These are phyloP conservation scores for Skeletonema costatum DNA, from an alignment of 108 stramenopile species.

Conservation along the genomic window DNA sequence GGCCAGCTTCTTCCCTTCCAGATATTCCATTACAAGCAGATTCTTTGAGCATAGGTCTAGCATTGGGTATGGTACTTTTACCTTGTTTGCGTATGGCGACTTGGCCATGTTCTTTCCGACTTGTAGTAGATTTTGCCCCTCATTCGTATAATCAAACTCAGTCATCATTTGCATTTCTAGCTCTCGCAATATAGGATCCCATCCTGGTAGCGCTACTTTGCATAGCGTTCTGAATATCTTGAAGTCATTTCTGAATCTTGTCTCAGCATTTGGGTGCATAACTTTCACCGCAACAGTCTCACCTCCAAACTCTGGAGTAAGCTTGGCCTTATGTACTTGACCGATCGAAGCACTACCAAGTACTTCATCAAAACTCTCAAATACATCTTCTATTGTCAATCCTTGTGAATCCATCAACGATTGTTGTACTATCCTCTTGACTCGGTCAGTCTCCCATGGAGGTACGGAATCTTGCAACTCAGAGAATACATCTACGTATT, in stretches of 20 bases:
- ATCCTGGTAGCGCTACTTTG: slow-evolving; percentile 66
- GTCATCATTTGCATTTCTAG: slow-evolving; percentile 68
- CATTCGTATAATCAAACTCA: slow-evolving; percentile 73
- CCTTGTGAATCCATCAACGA: slow-evolving; percentile 34
- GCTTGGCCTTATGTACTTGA: slow-evolving; percentile 64
- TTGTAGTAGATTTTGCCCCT: slow-evolving; percentile 49
- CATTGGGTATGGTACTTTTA: slow-evolving; percentile 58
- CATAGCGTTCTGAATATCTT: slow-evolving; percentile 73
- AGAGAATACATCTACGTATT: slow-evolving; percentile 63
- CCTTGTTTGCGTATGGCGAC: slow-evolving; percentile 48
- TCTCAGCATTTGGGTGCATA: slow-evolving; percentile 70
- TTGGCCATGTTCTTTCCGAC: slow-evolving; percentile 56
- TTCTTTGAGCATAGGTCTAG: slow-evolving; percentile 55
- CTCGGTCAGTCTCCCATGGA: slow-evolving; percentile 53
- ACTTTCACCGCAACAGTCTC: slow-evolving; percentile 68
- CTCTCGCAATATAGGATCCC: slow-evolving; percentile 70
- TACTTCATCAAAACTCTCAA: slow-evolving; percentile 61
- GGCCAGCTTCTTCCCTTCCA: slow-evolving; percentile 64
- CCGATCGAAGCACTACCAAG: slow-evolving; percentile 76
- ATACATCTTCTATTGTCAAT: slow-evolving; percentile 60
- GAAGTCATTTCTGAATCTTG: slow-evolving; percentile 67
- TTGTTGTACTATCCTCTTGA: slow-evolving; percentile 42
- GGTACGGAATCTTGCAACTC: slow-evolving; percentile 68
- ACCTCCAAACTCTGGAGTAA: slow-evolving; percentile 30
- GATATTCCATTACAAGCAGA: slow-evolving; percentile 72